Evolutionary conservation across 2,329 filamentous ascomycete genomes (phyloP).

Genomic region (Rhinocladiella mackenziei): DNA sequence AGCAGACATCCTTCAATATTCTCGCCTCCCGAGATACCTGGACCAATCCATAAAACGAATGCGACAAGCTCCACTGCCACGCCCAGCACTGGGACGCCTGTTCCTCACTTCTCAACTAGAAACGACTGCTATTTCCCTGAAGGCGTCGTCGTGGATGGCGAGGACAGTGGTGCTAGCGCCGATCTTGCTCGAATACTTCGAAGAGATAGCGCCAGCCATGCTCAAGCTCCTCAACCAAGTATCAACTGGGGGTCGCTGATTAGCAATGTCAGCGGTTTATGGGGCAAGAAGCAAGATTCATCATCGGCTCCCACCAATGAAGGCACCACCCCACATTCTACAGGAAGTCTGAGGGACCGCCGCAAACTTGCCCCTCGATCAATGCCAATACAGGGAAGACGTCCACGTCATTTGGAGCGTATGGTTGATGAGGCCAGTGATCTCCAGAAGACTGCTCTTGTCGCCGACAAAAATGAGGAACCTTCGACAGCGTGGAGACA

Average conservation of each 20-base stretch:
- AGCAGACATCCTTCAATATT: conserved; percentile 33
- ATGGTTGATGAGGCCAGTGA: conserved; percentile 40
- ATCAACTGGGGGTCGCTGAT: conserved; percentile 56
- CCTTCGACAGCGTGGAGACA: conserved; percentile 1
- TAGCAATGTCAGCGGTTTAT: conserved; percentile 46
- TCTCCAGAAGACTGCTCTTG: not conserved
- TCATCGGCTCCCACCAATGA: conserved; percentile 40
- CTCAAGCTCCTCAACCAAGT: conserved; percentile 45
- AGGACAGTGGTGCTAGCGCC: conserved; percentile 49
- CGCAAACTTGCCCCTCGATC: conserved; percentile 14
- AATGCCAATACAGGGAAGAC: conserved; percentile 13
- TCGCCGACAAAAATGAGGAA: not conserved
- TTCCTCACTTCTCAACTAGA: conserved; percentile 49
- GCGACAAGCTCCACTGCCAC: conserved; percentile 51
- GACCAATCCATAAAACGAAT: conserved; percentile 44
- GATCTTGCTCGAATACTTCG: conserved; percentile 53
- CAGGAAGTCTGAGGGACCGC: conserved; percentile 19
- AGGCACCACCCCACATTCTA: conserved; percentile 29
- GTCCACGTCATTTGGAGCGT: conserved; percentile 34
- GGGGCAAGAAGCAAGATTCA: conserved; percentile 49
- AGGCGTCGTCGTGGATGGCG: conserved; percentile 30
- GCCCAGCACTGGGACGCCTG: conserved; percentile 47
- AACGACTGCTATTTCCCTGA: conserved; percentile 28
- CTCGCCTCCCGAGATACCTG: conserved; percentile 44
- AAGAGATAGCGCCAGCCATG: conserved; percentile 49